Evolutionary conservation across 2,329 filamentous ascomycete genomes (phyloP).

Genomic region (Xylaria sp.): DNA sequence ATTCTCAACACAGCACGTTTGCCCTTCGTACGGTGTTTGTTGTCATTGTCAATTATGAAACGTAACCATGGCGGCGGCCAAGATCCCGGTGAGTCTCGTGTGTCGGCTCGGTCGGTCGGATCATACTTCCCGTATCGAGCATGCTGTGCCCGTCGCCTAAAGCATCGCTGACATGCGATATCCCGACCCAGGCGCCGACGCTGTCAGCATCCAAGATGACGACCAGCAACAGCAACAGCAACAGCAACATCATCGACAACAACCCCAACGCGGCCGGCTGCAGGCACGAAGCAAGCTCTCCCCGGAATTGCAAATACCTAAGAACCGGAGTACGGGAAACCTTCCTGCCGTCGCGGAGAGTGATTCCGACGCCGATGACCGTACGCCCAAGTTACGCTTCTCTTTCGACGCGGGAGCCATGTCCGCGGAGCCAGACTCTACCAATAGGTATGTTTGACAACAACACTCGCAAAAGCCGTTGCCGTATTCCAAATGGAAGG

Average conservation of each 20-base stretch:
- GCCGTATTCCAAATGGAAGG: neutral
- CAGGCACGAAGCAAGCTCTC: slow-evolving; percentile 51
- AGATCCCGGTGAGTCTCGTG: slow-evolving; percentile 50
- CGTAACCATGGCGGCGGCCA: slow-evolving; percentile 49
- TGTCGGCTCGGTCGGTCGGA: too few relatives aligned
- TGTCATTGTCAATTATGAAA: slow-evolving; percentile 50
- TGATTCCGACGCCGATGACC: slow-evolving; percentile 48
- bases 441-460: slow-evolving; percentile 68
- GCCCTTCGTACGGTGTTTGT: slow-evolving; percentile 6
- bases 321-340: slow-evolving; percentile 70
- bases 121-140: too few relatives aligned
- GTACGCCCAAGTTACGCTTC: slow-evolving; percentile 66
- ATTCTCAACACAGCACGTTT: neutral
- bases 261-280: slow-evolving; percentile 37
- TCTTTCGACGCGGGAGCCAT: slow-evolving; percentile 74
- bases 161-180: slow-evolving; percentile 35
- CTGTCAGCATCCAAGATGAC: slow-evolving; percentile 45
- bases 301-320: slow-evolving; percentile 60
- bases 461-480: neutral
- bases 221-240: slow-evolving; percentile 31
- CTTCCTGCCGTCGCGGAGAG: slow-evolving; percentile 54
- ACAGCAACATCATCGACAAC: neutral
- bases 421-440: slow-evolving; percentile 68
- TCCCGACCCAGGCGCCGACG: slow-evolving; percentile 48
- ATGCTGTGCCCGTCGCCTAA: too few relatives aligned